Percentiles rank a stretch among this genome's conserved stretches.
Evolutionary conservation across 257 asterid genomes (phyloP).

Genomic region (Solanum ossicruentum): DNA sequence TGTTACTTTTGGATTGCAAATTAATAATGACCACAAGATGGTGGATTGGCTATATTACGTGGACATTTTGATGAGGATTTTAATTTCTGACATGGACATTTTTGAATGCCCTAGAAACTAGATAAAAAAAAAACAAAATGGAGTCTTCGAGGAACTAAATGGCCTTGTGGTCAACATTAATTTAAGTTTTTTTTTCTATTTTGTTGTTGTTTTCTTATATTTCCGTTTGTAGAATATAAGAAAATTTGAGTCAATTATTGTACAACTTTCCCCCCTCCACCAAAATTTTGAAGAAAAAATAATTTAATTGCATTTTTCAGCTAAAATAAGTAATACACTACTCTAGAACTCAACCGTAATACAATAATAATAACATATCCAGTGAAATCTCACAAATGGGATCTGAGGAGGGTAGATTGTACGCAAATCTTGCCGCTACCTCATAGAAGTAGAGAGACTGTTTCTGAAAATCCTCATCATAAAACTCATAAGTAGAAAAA

Average conservation of each 20-base stretch:
- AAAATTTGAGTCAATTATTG: not conserved
- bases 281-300: not conserved
- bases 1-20: conserved; percentile 2
- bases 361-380: too few relatives aligned
- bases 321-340: not conserved
- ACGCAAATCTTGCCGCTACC: too few relatives aligned
- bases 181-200: not conserved
- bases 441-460: too few relatives aligned
- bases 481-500: too few relatives aligned
- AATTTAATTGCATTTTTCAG: not conserved
- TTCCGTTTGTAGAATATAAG: not conserved
- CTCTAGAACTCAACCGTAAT: not conserved
- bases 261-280: not conserved
- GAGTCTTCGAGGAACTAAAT: conserved; percentile 19
- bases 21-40: not conserved
- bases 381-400: too few relatives aligned
- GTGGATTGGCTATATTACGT: not conserved
- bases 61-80: not conserved
- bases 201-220: not conserved
- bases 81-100: not conserved
- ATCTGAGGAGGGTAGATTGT: too few relatives aligned
- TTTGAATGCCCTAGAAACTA: not conserved
- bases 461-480: too few relatives aligned
- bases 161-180: conserved; percentile 3
- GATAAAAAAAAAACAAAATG: conserved; percentile 5